Conservation (phyloP, 106 monocot genomes). For the Vanilla planifolia region DNA sequence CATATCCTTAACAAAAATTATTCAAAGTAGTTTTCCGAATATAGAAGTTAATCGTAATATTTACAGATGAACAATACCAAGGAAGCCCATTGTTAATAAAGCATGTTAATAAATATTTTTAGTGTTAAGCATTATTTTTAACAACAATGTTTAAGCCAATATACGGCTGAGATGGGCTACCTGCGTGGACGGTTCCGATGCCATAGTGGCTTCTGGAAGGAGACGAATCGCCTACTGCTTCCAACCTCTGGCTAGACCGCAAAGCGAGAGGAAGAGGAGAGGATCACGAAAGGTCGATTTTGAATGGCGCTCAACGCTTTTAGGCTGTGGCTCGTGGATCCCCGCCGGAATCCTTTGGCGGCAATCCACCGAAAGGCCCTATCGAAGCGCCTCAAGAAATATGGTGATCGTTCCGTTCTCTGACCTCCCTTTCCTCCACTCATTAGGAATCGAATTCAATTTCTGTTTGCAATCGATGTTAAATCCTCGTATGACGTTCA, state of each 20-base stretch:
- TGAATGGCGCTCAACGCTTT: slow-evolving; percentile 19
- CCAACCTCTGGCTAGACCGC: background rate
- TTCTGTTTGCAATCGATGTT: background rate
- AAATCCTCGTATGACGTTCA: background rate
- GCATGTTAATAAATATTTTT: too few relatives aligned
- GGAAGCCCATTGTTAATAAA: too few relatives aligned
- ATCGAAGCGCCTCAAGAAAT: slow-evolving; percentile 68
- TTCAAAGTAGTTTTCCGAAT: too few relatives aligned
- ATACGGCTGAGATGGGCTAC: too few relatives aligned
- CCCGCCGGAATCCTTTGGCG: slow-evolving; percentile 71
- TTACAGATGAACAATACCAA: too few relatives aligned
- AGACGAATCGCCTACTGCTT: too few relatives aligned
- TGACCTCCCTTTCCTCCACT: background rate
- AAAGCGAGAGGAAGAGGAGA: background rate
- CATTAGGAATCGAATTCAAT: slow-evolving; percentile 2
- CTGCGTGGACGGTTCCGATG: too few relatives aligned
- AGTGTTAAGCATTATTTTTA: too few relatives aligned
- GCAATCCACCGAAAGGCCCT: slow-evolving; percentile 62
- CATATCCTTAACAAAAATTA: too few relatives aligned
- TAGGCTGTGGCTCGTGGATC: slow-evolving; percentile 52
- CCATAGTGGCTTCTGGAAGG: too few relatives aligned
- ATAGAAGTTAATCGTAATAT: too few relatives aligned
- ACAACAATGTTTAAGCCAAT: too few relatives aligned
- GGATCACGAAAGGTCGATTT: slow-evolving; percentile 2
- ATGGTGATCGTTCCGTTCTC: slow-evolving; percentile 29